A percentile compares a stretch with the other conserved stretches of the same genome.
These are phyloP conservation scores for Irineochytrium annulatum DNA, from an alignment of 192 early-diverging fungal species.

Conservation along the genomic window DNA sequence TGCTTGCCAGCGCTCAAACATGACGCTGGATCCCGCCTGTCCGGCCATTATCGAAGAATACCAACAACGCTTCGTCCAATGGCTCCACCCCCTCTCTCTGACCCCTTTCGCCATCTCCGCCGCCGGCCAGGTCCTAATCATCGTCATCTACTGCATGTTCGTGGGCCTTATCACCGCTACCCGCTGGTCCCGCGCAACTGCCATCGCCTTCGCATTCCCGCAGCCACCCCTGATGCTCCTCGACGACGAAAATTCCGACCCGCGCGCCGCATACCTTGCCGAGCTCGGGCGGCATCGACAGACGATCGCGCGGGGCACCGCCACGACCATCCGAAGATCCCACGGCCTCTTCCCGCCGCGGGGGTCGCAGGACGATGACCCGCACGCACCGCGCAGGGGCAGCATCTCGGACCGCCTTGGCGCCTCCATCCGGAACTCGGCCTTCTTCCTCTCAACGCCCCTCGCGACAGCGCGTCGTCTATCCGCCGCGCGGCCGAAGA, in stretches of 20 bases:
- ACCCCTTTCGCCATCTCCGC: constrained; percentile 27
- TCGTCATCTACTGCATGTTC: constrained; percentile 7
- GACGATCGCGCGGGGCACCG: constrained; percentile 13
- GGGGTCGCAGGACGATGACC: no score
- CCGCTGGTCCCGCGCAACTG: constrained; percentile 13
- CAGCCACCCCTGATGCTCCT: constrained; percentile 10
- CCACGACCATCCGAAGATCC: background rate
- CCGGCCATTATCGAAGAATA: background rate
- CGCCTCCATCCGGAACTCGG: background rate
- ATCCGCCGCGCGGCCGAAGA: no score
- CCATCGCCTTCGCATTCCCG: constrained; percentile 23
- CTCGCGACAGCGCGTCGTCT: no score
- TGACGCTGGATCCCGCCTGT: constrained; percentile 4
- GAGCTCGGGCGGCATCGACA: no score
- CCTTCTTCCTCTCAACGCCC: no score
- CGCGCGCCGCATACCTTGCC: no score
- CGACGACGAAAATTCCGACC: no score
- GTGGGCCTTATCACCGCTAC: constrained; percentile 17
- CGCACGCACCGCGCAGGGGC: no score
- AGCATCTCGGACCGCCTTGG: background rate
- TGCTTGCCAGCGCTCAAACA: constrained; percentile 23
- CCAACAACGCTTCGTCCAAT: background rate
- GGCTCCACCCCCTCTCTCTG: constrained; percentile 15
- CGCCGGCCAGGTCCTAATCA: constrained; percentile 23
- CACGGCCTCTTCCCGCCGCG: no score